Base-by-base conservation (phyloP, 208 protist species). In the Leishmania gerbilli region DNA sequence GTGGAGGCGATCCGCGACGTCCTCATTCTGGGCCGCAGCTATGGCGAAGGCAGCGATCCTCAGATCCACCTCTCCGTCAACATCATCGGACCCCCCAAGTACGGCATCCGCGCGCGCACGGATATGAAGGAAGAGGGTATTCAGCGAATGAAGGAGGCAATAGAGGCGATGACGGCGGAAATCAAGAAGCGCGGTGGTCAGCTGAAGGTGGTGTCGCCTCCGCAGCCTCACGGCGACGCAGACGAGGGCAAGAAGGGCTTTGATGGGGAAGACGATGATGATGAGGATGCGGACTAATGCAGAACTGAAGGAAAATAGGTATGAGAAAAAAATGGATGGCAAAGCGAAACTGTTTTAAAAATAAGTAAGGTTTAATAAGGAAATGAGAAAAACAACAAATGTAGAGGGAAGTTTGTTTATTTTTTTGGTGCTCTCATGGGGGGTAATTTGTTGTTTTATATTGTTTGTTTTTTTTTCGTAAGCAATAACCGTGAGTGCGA, bases 1-100 rank as follows among this genome's bases (percentile, higher is more conserved):
- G 99, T 99, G 74, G 97, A 99, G 81, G 98, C 98, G 11, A 98
- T 99, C 79, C 99, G 99, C 78, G 86, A 94, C 15, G 96, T 99
- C 1, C 92, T 99, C 3, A 74, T 92, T 24, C 86, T 97, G 27
- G 98, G 98, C n/a, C 87, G 98, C 74, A 89, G 90, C 19, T 95
- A 89, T 83, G 83, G 89, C 11, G 92, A 89, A n/a, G 95, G 92
- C 42, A 89, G 96, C 21, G 81, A 91, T 9, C 87, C 90, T 8
- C 69, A 90, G 42, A 93, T 98, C 53, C 88, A 87, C 31, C 90
- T 99, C 31, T 87, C 96, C 47, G 97, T 99, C 62, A 99, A 94
- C 58, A 96, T 99, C 58, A 94, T 99, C 79, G 98, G 98, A 6
- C 97, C 99, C 24, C 99, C 99, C n/a, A 90, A 97, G 58, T 99